Evolutionary conservation across 2,329 filamentous ascomycete genomes (phyloP), one percentile per base, ranked within the genome.

Genomic region (Exserohilum rostratum): DNA sequence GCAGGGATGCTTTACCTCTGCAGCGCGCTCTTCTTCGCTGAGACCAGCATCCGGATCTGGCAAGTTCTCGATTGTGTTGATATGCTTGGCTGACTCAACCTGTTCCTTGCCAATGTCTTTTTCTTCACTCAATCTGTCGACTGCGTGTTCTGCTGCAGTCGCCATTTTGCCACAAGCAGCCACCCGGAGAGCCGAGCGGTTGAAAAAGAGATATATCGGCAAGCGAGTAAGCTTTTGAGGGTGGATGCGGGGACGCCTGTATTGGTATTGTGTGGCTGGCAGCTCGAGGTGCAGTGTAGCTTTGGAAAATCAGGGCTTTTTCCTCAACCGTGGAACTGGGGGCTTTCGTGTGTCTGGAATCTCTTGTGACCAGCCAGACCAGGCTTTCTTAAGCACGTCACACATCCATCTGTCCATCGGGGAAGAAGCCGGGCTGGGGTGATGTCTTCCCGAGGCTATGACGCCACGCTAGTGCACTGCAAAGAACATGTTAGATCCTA

Each of bases 1-100:
- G 11, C 12, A 47, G 40, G 46, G 10, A 17, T 11, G 25, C 20
- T 34, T 31, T 39, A 90, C 88, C 65, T 85, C 83, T 44, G 76
- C 80, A 22, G 82, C 82, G 60, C 78, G 82, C 69, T 91, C 88
- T 58, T 85, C 86, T 1, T 83, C 82, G 34, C 81, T 86, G 62
- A 90, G 74, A 6, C 85, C 85, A 43, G 83, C 86, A 73, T 91
- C 89, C 0, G 85, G 85, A 64, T 88, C 84, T 9, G 80, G 63
- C 11, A 71, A 50, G 45, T 68, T 65, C 12, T 62, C 61, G 27
- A 65, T 55, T 1, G 60, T 54, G 13, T 62, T 57, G 2, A 49
- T 20, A 17, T 62, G 44, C 33, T 60, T 58, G 31, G 35, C 35
- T 18, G 38, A 17, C 46, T 60, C 53, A 25, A 58, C 5, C 29